Conservation (phyloP, 768 basidiomycete species). For the Paxillus ammoniavirescens region DNA sequence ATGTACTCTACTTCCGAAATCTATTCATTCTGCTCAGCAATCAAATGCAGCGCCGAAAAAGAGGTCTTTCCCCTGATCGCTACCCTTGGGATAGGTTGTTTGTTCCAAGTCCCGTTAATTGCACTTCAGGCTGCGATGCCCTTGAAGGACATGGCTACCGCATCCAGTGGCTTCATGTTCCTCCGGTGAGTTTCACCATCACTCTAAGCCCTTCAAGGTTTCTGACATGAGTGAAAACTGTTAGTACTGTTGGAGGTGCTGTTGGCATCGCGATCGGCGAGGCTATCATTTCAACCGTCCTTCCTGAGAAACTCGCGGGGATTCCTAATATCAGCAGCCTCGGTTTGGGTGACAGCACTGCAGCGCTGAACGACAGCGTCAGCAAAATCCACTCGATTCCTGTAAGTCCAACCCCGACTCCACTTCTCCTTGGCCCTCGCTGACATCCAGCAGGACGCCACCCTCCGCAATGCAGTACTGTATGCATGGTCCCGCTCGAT, state of each 20-base stretch:
- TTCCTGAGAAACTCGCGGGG: constrained; percentile 29
- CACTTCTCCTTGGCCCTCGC: not conserved
- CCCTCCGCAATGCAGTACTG: constrained; percentile 46
- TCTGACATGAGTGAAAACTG: constrained; percentile 4
- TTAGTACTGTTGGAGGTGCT: constrained; percentile 70
- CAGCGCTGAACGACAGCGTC: constrained; percentile 47
- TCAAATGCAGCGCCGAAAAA: constrained; percentile 29
- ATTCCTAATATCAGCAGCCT: constrained; percentile 33
- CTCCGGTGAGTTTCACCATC: constrained; percentile 45
- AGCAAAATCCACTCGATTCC: constrained; percentile 35
- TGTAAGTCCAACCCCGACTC: constrained; percentile 12
- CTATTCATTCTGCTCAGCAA: not conserved
- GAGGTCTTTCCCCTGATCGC: too few relatives aligned
- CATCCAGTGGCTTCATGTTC: constrained; percentile 68
- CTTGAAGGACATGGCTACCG: constrained; percentile 81
- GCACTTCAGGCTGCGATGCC: constrained; percentile 88
- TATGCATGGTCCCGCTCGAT: constrained; percentile 66
- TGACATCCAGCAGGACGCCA: constrained; percentile 41
- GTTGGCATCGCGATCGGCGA: constrained; percentile 74
- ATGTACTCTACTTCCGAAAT: not conserved
- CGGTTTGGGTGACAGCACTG: constrained; percentile 36
- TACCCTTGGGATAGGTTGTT: constrained; percentile 53
- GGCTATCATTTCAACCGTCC: constrained; percentile 62
- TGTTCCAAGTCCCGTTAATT: constrained; percentile 70
- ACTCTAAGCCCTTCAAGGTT: not conserved